Conservation (phyloP, 2,329 filamentous ascomycete species). For the Colletotrichum sidae region DNA sequence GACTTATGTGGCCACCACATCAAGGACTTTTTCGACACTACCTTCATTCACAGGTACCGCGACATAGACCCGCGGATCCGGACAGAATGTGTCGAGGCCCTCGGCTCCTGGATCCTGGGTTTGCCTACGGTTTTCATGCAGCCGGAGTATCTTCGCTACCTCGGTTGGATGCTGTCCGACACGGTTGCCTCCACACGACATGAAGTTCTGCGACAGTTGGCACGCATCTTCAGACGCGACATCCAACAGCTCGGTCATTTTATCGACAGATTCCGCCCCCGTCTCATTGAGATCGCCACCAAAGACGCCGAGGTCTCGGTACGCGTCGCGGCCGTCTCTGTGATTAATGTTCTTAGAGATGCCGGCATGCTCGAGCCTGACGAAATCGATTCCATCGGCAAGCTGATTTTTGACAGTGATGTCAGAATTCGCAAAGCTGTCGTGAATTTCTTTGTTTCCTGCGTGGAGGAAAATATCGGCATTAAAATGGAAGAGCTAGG, state of each 20-base stretch:
- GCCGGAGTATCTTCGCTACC: conserved; percentile 88
- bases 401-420: conserved; percentile 90
- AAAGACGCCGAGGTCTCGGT: conserved; percentile 85
- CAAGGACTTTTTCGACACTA: conserved; percentile 88
- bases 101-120: conserved; percentile 88
- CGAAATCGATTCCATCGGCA: conserved; percentile 89
- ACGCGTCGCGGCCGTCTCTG: conserved; percentile 81
- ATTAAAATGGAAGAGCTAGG: conserved; percentile 85
- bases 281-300: conserved; percentile 92
- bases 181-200: conserved; percentile 77
- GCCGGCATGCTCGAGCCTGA: conserved; percentile 89
- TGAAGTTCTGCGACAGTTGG: conserved; percentile 88
- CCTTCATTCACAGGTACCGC: conserved; percentile 95
- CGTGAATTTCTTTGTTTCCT: conserved; percentile 89
- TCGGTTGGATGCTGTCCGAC: conserved; percentile 96
- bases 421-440: conserved; percentile 87
- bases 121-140: conserved; percentile 92
- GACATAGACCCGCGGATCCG: conserved; percentile 92
- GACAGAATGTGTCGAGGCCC: conserved; percentile 85
- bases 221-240: conserved; percentile 81
- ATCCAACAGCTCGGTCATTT: conserved; percentile 90
- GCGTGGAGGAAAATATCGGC: conserved; percentile 84
- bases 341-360: conserved; percentile 85
- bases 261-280: conserved; percentile 88
- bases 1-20: conserved; percentile 78